These are phyloP conservation scores for Plectosphaerella plurivora DNA, from an alignment of 2,329 filamentous ascomycete genomes.

Conservation along the genomic window DNA sequence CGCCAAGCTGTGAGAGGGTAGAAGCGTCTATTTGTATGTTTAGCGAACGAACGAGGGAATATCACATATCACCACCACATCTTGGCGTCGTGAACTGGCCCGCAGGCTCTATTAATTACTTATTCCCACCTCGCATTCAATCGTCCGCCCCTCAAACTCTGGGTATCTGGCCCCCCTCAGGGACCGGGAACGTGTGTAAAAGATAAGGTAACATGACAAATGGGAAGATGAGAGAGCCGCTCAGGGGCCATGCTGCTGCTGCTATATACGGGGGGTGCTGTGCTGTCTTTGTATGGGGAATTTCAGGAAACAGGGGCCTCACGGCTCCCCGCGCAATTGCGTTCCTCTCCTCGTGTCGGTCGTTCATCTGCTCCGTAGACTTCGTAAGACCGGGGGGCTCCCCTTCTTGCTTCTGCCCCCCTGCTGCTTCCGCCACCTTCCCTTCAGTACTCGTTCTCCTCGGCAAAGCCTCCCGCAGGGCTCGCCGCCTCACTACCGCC, in stretches of 20 bases:
- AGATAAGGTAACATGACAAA: too few relatives aligned
- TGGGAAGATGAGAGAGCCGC: too few relatives aligned
- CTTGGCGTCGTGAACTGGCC: background rate
- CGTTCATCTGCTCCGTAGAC: background rate
- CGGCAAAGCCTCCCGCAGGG: conserved; percentile 17
- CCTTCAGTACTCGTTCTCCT: conserved; percentile 6
- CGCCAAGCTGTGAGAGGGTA: conserved; percentile 63
- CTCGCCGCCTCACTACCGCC: conserved; percentile 36
- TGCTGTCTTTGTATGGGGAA: background rate
- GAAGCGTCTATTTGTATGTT: background rate
- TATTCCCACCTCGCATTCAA: too few relatives aligned
- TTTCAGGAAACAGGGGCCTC: background rate
- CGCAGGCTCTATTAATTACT: too few relatives aligned
- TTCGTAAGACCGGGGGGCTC: background rate
- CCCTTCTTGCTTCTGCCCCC: background rate
- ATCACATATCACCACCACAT: background rate
- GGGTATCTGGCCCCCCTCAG: too few relatives aligned
- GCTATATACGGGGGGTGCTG: background rate
- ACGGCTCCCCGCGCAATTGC: background rate
- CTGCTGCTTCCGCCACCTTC: background rate
- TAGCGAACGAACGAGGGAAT: background rate
- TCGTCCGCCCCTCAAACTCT: too few relatives aligned
- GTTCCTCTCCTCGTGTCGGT: background rate
- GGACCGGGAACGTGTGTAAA: too few relatives aligned
- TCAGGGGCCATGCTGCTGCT: background rate